A percentile compares a stretch with the other conserved stretches of the same genome.
phyloP scores from a whole-genome alignment of 2,329 filamentous ascomycete genomes.

The Cryphonectria carpinicola region DNA sequence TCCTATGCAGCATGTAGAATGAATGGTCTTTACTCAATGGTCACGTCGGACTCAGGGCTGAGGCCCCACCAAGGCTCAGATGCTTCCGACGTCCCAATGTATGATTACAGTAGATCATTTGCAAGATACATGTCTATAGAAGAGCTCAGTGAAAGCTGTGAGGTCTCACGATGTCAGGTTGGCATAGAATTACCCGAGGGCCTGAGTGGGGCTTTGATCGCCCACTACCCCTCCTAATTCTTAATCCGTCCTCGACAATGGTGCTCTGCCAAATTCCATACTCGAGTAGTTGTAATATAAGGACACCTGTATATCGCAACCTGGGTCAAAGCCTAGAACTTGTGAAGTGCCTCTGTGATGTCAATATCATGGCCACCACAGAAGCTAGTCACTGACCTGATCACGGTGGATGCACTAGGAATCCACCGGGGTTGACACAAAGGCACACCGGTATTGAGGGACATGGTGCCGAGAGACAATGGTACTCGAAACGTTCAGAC shows the following conservation, averaged over 20 bases:
- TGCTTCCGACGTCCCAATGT: no score
- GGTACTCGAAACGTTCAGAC: slow-evolving; percentile 42
- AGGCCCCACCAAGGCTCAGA: no score
- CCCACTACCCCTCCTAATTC: slow-evolving; percentile 43
- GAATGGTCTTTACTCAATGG: no score
- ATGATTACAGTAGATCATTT: no score
- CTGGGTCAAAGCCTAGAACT: slow-evolving; percentile 60
- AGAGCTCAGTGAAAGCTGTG: no score
- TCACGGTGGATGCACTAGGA: slow-evolving; percentile 38
- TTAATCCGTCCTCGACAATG: slow-evolving; percentile 55
- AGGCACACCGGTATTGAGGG: slow-evolving; percentile 36
- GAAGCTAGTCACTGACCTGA: slow-evolving; percentile 45
- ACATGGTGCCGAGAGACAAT: slow-evolving; percentile 44
- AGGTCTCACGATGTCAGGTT: no score
- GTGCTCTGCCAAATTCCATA: slow-evolving; percentile 59
- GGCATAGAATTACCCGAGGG: no score
- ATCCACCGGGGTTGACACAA: slow-evolving; percentile 18
- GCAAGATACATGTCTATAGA: no score
- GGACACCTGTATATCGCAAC: slow-evolving; percentile 61
- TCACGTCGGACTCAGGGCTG: no score
- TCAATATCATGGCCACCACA: slow-evolving; percentile 44
- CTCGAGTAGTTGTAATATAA: slow-evolving; percentile 53
- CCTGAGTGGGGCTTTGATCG: no score
- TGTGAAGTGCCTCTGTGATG: slow-evolving; percentile 45
- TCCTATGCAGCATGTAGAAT: no score